Percentiles rank a stretch among this genome's conserved stretches.
Evolutionary conservation across 2,329 filamentous ascomycete genomes (phyloP).

Genomic region (Pleochaeta shiraiana): DNA sequence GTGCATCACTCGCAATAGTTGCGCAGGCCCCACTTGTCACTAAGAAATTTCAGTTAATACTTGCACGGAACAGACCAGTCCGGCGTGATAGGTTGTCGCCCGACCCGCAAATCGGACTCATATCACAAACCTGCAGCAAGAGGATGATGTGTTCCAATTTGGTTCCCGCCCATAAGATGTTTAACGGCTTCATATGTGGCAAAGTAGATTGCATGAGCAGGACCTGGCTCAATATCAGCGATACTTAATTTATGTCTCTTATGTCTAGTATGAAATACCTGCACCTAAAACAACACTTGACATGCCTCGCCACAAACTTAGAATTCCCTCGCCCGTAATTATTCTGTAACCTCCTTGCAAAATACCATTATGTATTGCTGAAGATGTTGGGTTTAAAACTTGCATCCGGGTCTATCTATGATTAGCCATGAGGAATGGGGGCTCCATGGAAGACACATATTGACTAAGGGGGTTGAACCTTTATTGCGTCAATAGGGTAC

Average conservation of each 20-base stretch:
- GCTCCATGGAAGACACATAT: too few relatives aligned
- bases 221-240: constrained; percentile 34
- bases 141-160: constrained; percentile 70
- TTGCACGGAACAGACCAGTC: neutral
- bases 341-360: constrained; percentile 87
- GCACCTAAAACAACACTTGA: constrained; percentile 92
- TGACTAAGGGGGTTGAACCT: constrained; percentile 53
- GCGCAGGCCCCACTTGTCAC: constrained; percentile 85
- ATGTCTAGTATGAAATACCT: constrained; percentile 32
- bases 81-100: too few relatives aligned
- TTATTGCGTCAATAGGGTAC: constrained; percentile 96
- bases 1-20: constrained; percentile 89
- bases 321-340: constrained; percentile 67
- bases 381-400: constrained; percentile 65
- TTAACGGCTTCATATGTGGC: constrained; percentile 96
- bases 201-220: constrained; percentile 95
- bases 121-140: constrained; percentile 57
- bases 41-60: constrained; percentile 24
- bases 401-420: constrained; percentile 77
- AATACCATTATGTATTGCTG: constrained; percentile 70
- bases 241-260: constrained; percentile 3
- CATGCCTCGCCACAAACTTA: constrained; percentile 89
- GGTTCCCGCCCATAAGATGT: constrained; percentile 85
- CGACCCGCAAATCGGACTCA: too few relatives aligned
- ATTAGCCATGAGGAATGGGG: constrained; percentile 7